Evolutionary conservation across 208 protist genomes (phyloP).

Genomic region (Trypanosoma rangeli): DNA sequence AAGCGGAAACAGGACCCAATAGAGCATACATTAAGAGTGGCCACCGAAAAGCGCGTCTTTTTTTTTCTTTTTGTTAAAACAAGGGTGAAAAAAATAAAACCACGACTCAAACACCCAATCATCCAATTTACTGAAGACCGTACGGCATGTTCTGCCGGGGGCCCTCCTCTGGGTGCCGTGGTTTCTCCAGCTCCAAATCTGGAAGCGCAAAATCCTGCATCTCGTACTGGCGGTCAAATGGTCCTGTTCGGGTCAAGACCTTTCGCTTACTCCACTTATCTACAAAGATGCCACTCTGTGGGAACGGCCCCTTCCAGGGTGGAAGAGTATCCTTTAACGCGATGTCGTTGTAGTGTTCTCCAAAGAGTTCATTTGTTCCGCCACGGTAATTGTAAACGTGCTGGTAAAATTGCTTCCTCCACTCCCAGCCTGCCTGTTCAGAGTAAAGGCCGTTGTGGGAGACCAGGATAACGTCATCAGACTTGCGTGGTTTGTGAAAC

Average conservation of each 20-base stretch:
- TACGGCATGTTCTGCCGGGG: constrained; percentile 89
- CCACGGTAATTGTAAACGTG: constrained; percentile 92
- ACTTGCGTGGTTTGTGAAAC: constrained; percentile 69
- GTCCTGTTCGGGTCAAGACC: constrained; percentile 78
- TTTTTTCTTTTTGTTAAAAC: neutral
- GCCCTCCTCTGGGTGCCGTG: constrained; percentile 76
- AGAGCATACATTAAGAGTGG: neutral
- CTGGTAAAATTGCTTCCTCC: constrained; percentile 83
- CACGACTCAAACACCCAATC: constrained; percentile 12
- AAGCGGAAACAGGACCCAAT: constrained; percentile 11
- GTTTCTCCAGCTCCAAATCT: constrained; percentile 83
- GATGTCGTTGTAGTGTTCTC: constrained; percentile 80
- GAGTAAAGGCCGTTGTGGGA: constrained; percentile 89
- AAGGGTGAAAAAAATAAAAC: constrained; percentile 15
- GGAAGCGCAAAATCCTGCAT: constrained; percentile 92
- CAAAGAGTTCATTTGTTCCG: constrained; percentile 89
- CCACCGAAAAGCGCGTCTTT: no score
- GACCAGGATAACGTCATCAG: constrained; percentile 83
- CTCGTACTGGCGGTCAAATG: constrained; percentile 91
- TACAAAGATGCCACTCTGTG: constrained; percentile 87
- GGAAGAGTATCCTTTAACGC: constrained; percentile 67
- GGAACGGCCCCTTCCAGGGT: constrained; percentile 90
- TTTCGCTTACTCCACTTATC: constrained; percentile 93
- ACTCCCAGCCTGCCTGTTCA: constrained; percentile 90
- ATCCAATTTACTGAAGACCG: constrained; percentile 70